A percentile compares a stretch with the other conserved stretches of the same genome.
phyloP scores from a whole-genome alignment of 495 filamentous ascomycete genomes.

The Penicillium manginii region DNA sequence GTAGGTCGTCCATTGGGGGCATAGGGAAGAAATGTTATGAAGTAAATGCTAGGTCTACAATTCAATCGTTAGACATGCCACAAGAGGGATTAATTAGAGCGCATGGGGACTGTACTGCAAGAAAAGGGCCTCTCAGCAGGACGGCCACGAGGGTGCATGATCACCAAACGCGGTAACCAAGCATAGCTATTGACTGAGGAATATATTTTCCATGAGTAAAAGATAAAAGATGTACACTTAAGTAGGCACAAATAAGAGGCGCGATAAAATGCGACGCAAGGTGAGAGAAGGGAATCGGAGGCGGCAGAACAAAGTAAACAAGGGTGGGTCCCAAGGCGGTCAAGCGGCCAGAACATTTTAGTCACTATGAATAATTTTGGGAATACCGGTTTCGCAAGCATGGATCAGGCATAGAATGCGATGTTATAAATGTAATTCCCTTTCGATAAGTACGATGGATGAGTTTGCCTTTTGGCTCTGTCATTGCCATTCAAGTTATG shows the following conservation, averaged over 20 bases:
- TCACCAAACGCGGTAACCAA: conserved; percentile 11
- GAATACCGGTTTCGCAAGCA: too few relatives aligned
- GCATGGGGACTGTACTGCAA: conserved; percentile 1
- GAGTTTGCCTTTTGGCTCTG: too few relatives aligned
- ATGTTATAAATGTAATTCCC: too few relatives aligned
- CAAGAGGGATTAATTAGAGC: not conserved
- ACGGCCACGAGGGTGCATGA: conserved; percentile 20
- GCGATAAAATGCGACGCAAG: conserved; percentile 16
- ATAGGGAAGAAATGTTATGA: conserved; percentile 8
- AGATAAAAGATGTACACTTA: conserved; percentile 5
- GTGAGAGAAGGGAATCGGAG: conserved; percentile 1
- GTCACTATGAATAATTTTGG: too few relatives aligned
- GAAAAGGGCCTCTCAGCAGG: conserved; percentile 6
- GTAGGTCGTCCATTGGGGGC: conserved; percentile 44
- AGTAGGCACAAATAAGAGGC: conserved; percentile 7
- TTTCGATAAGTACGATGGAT: too few relatives aligned
- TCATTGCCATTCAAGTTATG: too few relatives aligned
- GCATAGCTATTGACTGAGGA: conserved; percentile 5
- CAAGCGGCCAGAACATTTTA: conserved; percentile 14
- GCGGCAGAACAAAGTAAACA: conserved; percentile 38
- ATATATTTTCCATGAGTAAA: not conserved
- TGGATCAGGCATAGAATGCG: too few relatives aligned
- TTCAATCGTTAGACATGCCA: not conserved
- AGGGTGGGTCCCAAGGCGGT: conserved; percentile 28
- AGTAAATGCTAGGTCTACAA: conserved; percentile 12